Conservation (phyloP, 2,329 filamentous ascomycete species). For the Fusarium abutilonis region DNA sequence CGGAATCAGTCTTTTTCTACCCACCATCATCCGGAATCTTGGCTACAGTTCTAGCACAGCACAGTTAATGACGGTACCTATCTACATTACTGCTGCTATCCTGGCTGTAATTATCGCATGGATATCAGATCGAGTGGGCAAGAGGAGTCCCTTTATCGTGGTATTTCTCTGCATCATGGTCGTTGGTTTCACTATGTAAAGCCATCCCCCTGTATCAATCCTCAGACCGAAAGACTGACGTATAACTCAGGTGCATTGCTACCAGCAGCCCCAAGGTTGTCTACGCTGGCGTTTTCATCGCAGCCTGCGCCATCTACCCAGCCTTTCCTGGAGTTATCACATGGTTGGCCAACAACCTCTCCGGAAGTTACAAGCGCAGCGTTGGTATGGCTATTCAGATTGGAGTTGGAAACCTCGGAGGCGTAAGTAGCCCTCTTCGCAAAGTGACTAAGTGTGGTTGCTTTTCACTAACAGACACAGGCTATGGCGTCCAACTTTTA, state of each 20-base stretch:
- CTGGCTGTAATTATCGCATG: slow-evolving; percentile 64
- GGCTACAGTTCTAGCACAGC: slow-evolving; percentile 67
- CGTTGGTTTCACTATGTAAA: slow-evolving; percentile 66
- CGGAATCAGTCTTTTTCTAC: slow-evolving; percentile 68
- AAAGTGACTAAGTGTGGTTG: rapidly evolving
- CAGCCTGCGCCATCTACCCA: slow-evolving; percentile 81
- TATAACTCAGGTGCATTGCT: slow-evolving; percentile 61
- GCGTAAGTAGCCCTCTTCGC: slow-evolving; percentile 48
- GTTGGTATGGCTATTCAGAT: slow-evolving; percentile 73
- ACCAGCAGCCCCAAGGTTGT: slow-evolving; percentile 66
- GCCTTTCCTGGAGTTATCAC: slow-evolving; percentile 80
- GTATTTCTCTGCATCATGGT: slow-evolving; percentile 63
- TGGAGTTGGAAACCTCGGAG: slow-evolving; percentile 67
- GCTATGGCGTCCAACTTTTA: slow-evolving; percentile 81
- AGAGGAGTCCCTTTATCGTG: slow-evolving; percentile 66
- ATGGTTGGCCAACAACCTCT: slow-evolving; percentile 82
- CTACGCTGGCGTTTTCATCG: slow-evolving; percentile 81
- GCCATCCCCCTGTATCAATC: slow-evolving; percentile 21
- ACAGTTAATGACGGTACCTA: slow-evolving; percentile 72
- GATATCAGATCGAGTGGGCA: slow-evolving; percentile 63
- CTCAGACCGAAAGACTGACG: not conserved
- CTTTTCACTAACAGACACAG: slow-evolving; percentile 36
- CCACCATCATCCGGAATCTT: slow-evolving; percentile 69
- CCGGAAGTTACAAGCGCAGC: slow-evolving; percentile 71
- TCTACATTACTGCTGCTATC: slow-evolving; percentile 70